Conservation (phyloP, 2,329 filamentous ascomycete genomes). For the Fusarium continuum region DNA sequence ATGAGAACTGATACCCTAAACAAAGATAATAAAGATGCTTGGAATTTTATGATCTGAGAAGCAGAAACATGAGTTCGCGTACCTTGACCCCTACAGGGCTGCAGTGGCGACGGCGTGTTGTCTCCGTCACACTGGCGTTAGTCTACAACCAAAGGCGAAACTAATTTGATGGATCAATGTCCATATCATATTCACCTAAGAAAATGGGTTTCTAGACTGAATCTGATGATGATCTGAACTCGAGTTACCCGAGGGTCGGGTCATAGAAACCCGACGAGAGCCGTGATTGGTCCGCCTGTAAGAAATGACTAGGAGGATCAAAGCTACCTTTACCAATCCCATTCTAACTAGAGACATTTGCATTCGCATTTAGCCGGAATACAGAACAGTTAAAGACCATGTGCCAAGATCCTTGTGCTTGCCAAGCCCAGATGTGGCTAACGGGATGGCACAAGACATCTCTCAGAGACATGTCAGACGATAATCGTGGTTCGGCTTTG, state of each 20-base stretch:
- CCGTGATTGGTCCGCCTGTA: slow-evolving; percentile 29
- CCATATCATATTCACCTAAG: not conserved
- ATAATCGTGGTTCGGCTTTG: slow-evolving; percentile 14
- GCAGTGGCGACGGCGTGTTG: not conserved
- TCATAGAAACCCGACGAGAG: not conserved
- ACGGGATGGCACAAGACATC: not conserved
- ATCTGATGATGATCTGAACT: slow-evolving; percentile 12
- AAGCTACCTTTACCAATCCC: not conserved
- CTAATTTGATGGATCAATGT: not conserved
- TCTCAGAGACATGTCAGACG: slow-evolving; percentile 12
- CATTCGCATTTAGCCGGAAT: slow-evolving; percentile 22
- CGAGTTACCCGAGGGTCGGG: not conserved
- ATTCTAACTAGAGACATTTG: not conserved
- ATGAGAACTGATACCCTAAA: not conserved
- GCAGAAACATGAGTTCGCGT: too few relatives aligned
- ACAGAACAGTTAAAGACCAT: not conserved
- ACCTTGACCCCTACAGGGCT: not conserved
- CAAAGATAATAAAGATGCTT: not conserved
- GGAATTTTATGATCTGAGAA: not conserved
- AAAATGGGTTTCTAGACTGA: not conserved
- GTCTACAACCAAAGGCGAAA: too few relatives aligned
- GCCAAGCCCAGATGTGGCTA: slow-evolving; percentile 2
- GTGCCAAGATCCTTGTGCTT: not conserved
- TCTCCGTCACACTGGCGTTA: not conserved
- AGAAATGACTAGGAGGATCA: slow-evolving; percentile 4